Percentiles rank a stretch among this genome's conserved stretches.
phyloP scores from a whole-genome alignment of 75 land plant genomes.

The Larix kaempferi region DNA sequence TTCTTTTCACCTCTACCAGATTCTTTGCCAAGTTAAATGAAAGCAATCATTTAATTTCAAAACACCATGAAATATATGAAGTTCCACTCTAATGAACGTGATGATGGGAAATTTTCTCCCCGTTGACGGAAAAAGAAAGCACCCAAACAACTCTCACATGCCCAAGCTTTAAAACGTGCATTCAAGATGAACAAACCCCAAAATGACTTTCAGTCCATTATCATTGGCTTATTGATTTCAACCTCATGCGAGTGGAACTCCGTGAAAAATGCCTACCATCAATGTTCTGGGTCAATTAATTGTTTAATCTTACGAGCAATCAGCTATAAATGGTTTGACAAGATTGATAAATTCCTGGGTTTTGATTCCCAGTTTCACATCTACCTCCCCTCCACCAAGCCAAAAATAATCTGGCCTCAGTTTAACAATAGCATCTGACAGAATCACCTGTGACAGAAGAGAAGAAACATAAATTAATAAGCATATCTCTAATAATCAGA shows the following conservation, averaged over 20 bases:
- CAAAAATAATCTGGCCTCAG: constrained; percentile 85
- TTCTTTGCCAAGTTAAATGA: too few relatives aligned
- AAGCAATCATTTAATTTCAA: too few relatives aligned
- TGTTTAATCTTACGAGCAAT: constrained; percentile 28
- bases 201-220: too few relatives aligned
- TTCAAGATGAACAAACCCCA: too few relatives aligned
- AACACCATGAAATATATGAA: too few relatives aligned
- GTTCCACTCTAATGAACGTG: too few relatives aligned
- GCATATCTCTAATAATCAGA: neutral
- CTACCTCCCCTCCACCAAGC: constrained; percentile 97
- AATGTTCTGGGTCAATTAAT: neutral
- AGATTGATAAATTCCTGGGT: constrained; percentile 69
- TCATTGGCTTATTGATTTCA: too few relatives aligned
- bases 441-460: constrained; percentile 61
- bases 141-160: too few relatives aligned
- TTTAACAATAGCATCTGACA: constrained; percentile 87
- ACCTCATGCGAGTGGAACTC: neutral
- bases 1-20: too few relatives aligned
- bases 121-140: too few relatives aligned
- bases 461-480: neutral
- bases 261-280: neutral
- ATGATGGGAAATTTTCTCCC: too few relatives aligned
- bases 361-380: constrained; percentile 85
- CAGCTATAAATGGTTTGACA: constrained; percentile 76
- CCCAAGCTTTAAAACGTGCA: too few relatives aligned